Percentiles rank a stretch among this genome's conserved stretches.
phyloP scores from a whole-genome alignment of 257 asterid species.

The Nicotiana sylvestris region DNA sequence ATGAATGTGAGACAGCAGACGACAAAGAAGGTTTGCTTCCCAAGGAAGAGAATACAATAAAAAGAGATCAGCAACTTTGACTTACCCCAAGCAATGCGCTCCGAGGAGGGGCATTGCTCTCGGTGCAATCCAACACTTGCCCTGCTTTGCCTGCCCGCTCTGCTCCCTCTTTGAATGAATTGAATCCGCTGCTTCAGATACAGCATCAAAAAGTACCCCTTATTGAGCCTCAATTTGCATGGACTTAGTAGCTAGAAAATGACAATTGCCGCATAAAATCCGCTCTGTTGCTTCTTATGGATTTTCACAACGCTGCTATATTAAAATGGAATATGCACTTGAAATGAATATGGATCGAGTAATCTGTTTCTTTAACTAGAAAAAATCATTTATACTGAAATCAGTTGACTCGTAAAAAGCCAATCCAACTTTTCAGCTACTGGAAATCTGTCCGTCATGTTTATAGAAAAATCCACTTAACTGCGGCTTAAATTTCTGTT shows the following conservation, averaged over 20 bases:
- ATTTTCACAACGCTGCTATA: too few species aligned
- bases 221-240: too few species aligned
- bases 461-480: constrained; percentile 30
- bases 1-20: too few species aligned
- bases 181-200: too few species aligned
- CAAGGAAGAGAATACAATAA: background rate
- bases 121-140: background rate
- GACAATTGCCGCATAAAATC: too few species aligned
- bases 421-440: constrained; percentile 4
- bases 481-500: constrained; percentile 34
- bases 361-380: too few species aligned
- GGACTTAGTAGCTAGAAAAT: too few species aligned
- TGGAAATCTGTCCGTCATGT: constrained; percentile 10
- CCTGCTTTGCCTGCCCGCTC: background rate
- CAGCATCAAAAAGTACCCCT: too few species aligned
- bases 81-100: background rate
- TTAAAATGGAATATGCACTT: too few species aligned
- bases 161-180: background rate
- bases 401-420: background rate
- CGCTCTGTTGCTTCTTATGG: too few species aligned
- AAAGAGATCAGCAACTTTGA: background rate
- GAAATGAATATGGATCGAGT: too few species aligned
- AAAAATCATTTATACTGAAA: background rate
- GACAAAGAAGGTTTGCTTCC: too few species aligned
- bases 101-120: background rate